Conservation (phyloP, 371 early-diverging fungal species). For the Lichtheimia ornata region DNA sequence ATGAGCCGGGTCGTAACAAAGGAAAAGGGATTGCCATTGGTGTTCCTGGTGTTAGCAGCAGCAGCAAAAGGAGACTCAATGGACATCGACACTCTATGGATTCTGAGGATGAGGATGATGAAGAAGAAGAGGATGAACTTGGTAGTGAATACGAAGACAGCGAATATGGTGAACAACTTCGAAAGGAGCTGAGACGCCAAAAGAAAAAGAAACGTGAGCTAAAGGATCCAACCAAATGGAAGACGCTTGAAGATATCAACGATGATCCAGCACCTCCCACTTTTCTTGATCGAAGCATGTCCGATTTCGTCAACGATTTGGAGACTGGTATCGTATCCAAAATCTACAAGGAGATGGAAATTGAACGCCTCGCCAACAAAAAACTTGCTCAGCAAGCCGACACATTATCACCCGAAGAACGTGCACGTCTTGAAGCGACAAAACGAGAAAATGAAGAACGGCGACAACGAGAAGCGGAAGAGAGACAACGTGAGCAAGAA, state of each 20-base stretch:
- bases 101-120: neutral
- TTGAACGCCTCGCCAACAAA: conserved; percentile 23
- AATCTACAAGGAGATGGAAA: conserved; percentile 47
- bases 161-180: neutral
- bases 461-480: conserved; percentile 5
- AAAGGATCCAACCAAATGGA: conserved; percentile 17
- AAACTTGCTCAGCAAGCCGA: conserved; percentile 25
- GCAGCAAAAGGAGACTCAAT: neutral
- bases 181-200: neutral
- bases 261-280: conserved; percentile 34
- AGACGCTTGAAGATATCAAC: conserved; percentile 44
- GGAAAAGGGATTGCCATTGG: neutral
- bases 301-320: conserved; percentile 48
- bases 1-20: no score
- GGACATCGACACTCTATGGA: no score
- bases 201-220: neutral
- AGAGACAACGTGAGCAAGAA: conserved; percentile 17
- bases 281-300: conserved; percentile 49
- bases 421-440: conserved; percentile 14
- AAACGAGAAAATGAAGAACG: conserved; percentile 27
- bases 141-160: neutral
- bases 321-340: conserved; percentile 50
- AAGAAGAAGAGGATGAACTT: neutral
- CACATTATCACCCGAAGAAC: neutral
- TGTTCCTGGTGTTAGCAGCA: neutral